Conservation (phyloP, 2,329 filamentous ascomycete genomes). For the Anthostomella pinea region DNA sequence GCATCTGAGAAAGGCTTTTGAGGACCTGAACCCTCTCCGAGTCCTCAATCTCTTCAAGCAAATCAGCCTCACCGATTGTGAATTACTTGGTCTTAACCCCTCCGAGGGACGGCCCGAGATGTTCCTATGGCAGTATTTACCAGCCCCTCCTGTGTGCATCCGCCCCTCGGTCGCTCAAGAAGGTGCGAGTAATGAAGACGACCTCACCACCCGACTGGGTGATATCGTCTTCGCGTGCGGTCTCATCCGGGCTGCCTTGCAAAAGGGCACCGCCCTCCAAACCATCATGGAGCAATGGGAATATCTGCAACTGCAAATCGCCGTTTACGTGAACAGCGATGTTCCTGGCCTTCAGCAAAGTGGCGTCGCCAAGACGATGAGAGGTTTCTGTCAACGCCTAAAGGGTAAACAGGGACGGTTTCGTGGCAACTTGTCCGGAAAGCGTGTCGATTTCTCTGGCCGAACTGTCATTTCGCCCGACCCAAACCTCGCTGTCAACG, state of each 20-base stretch:
- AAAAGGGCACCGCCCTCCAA: conserved; percentile 78
- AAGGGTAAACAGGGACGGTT: conserved; percentile 98
- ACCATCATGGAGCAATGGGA: conserved; percentile 99
- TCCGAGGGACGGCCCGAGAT: conserved; percentile 87
- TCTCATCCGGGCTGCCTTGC: conserved; percentile 76
- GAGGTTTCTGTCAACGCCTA: conserved; percentile 90
- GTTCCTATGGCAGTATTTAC: conserved; percentile 96
- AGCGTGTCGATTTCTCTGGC: conserved; percentile 97
- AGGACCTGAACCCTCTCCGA: conserved; percentile 86
- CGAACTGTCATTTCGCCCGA: conserved; percentile 97
- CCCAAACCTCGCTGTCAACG: conserved; percentile 87
- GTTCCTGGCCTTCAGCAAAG: conserved; percentile 88
- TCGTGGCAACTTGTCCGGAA: conserved; percentile 93
- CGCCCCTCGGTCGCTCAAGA: conserved; percentile 93
- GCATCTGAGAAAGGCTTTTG: conserved; percentile 86
- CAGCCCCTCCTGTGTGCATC: conserved; percentile 90
- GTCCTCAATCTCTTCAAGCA: conserved; percentile 90
- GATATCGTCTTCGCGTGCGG: conserved; percentile 94
- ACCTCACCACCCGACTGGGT: conserved; percentile 93
- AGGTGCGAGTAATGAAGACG: conserved; percentile 89
- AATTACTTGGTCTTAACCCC: conserved; percentile 85
- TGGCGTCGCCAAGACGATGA: conserved; percentile 81
- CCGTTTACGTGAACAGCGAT: conserved; percentile 97
- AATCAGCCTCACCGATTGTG: conserved; percentile 81
- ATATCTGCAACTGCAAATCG: conserved; percentile 89